Evolutionary conservation across 169 alveolate species (phyloP).

Genomic region (Plasmodium falciparum): DNA sequence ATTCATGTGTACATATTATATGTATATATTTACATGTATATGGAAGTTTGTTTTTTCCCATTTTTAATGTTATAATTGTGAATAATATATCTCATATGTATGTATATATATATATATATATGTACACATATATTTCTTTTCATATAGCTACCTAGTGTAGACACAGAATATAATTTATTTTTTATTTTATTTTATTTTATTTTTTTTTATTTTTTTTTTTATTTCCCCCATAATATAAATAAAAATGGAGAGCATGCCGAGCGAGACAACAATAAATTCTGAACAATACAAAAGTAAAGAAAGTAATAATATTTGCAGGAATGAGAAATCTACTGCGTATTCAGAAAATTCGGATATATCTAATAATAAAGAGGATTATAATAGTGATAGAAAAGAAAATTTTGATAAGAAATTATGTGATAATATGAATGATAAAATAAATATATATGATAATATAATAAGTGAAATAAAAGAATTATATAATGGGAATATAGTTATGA

Average conservation of each 20-base stretch:
- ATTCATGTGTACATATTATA: too few species aligned
- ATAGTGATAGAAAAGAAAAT: slow-evolving; percentile 18
- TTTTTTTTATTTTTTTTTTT: too few species aligned
- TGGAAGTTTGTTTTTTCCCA: too few species aligned
- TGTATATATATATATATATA: too few species aligned
- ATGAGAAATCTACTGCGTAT: slow-evolving; percentile 35
- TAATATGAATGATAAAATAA: slow-evolving; percentile 40
- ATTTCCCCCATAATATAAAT: neutral
- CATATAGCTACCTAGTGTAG: too few species aligned
- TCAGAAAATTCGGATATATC: slow-evolving; percentile 40
- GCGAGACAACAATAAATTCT: slow-evolving; percentile 50
- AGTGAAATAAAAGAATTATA: slow-evolving; percentile 69
- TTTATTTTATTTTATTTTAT: too few species aligned
- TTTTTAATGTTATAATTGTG: too few species aligned
- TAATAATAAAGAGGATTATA: slow-evolving; percentile 21
- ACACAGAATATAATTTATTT: too few species aligned
- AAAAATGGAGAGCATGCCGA: slow-evolving; percentile 60
- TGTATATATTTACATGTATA: too few species aligned
- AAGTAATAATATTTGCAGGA: neutral
- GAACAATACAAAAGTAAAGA: slow-evolving; percentile 44
- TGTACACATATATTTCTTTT: too few species aligned
- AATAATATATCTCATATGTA: too few species aligned
- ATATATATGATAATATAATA: slow-evolving; percentile 49
- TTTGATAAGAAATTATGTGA: slow-evolving; percentile 48
- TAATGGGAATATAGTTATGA: slow-evolving; percentile 65